These are phyloP conservation scores for Salix caprea DNA, from an alignment of 345 rosid species.

Conservation along the genomic window DNA sequence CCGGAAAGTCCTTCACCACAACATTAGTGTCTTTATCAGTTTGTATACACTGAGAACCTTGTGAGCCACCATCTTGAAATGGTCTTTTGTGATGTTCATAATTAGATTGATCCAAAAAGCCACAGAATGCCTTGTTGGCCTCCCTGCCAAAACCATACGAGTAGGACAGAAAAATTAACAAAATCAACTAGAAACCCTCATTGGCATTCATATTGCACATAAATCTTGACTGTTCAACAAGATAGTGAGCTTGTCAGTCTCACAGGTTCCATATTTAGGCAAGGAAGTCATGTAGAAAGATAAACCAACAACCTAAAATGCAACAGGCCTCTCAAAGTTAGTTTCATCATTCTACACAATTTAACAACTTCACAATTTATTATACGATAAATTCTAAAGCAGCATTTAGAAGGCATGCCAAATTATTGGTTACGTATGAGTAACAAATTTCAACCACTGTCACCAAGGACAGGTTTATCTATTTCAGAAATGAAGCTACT, in stretches of 20 bases:
- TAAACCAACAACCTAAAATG: neutral
- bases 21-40: constrained; percentile 14
- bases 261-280: neutral
- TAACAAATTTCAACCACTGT: neutral
- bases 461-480: neutral
- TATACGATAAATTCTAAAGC: neutral
- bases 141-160: constrained; percentile 59
- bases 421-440: neutral
- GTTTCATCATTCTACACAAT: neutral
- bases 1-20: constrained; percentile 22
- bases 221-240: neutral
- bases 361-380: neutral
- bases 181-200: neutral
- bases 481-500: neutral
- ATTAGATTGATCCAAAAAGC: constrained; percentile 57
- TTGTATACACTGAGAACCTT: constrained; percentile 26
- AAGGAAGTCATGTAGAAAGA: neutral
- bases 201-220: neutral
- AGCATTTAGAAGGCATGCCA: neutral
- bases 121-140: constrained; percentile 84
- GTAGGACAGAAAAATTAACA: neutral
- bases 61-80: constrained; percentile 25
- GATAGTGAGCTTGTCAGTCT: neutral
- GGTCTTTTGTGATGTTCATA: constrained; percentile 29
- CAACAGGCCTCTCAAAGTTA: neutral